Evolutionary conservation across 2,329 filamentous ascomycete genomes (phyloP), one percentile per base, ranked within the genome.

Genomic region (Cladosporium austrohemisphaericum): DNA sequence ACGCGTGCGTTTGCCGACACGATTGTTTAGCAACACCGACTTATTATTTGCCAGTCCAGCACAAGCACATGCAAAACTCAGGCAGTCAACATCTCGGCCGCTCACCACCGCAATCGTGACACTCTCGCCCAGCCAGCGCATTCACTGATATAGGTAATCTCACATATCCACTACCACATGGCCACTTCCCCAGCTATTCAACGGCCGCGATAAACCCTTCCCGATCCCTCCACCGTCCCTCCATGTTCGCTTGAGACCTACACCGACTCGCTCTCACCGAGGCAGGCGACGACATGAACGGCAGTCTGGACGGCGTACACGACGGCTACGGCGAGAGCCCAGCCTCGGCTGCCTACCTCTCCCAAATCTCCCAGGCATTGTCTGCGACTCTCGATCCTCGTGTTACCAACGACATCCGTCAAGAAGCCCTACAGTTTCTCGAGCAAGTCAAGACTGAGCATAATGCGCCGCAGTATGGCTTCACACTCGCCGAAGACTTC

Each of bases 381-480:
- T 82, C 93, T 60, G 80, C 94, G 59, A 88, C 96, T 53, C 92
- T 97, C 73, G 85, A 81, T 64, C 81, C 91, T 9, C 79, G 82
- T 53, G 92, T 91, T 32, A 78, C 83, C 56, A 96, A 96, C 68
- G 79, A 87, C 55, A 77, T 85, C 47, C 88, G 93, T 55, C 80
- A 86, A 65, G 80, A 93, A 67, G 93, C 93, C 37, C 86, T 93
- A 56, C 71, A 80, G 29, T 95, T 89, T 64, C 84, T 98, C 57
- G 93, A 98, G 66, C 74, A 85, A 18, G 79, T 95, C 62, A 97
- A 96, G 71, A 77, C 81, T 38, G 80, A 86, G 60, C 76, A 81
- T 50, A 83, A 91, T 61, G 91, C 92, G 4, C 88, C 90, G 2
- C 82, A 86, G 41, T 85, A 93, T 71, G 93, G 93, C 57, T 95